Conservation (phyloP, 129 eudicot genomes). For the Arctium lappa region DNA sequence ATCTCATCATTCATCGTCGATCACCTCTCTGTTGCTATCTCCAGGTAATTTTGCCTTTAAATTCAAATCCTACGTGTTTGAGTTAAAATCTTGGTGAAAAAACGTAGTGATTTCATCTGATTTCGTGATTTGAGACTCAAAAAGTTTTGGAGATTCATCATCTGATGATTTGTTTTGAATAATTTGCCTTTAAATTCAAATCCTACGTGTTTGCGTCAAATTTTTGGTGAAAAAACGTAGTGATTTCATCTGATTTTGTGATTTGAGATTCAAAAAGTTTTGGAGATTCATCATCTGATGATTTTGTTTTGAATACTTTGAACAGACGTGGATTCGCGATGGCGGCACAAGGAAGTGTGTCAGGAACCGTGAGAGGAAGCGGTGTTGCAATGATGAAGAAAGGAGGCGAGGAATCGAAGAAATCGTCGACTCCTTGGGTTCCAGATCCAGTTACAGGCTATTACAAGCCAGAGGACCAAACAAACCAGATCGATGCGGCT, state of each 20-base stretch:
- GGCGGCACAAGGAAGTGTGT: constrained; percentile 36
- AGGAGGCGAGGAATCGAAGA: constrained; percentile 37
- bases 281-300: not conserved
- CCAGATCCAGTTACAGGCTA: constrained; percentile 82
- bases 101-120: not conserved
- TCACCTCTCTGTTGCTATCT: no score
- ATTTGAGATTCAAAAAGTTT: not conserved
- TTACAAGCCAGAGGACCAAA: constrained; percentile 61
- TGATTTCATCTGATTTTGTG: not conserved
- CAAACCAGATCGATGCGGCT: constrained; percentile 50
- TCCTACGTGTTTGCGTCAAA: no score
- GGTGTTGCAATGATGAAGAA: constrained; percentile 40
- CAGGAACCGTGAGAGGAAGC: constrained; percentile 23
- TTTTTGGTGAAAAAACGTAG: no score
- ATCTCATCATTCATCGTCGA: no score
- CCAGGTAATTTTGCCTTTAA: no score
- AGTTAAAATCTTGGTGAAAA: no score
- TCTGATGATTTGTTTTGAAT: not conserved
- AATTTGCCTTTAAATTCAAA: no score
- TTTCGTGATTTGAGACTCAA: not conserved
- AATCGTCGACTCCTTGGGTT: constrained; percentile 57
- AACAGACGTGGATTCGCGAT: constrained; percentile 57
- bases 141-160: not conserved
- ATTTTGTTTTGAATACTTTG: not conserved
- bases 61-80: no score